These are phyloP conservation scores for Rhodosporidiobolus sp. DNA, from an alignment of 768 basidiomycete genomes.

Conservation along the genomic window DNA sequence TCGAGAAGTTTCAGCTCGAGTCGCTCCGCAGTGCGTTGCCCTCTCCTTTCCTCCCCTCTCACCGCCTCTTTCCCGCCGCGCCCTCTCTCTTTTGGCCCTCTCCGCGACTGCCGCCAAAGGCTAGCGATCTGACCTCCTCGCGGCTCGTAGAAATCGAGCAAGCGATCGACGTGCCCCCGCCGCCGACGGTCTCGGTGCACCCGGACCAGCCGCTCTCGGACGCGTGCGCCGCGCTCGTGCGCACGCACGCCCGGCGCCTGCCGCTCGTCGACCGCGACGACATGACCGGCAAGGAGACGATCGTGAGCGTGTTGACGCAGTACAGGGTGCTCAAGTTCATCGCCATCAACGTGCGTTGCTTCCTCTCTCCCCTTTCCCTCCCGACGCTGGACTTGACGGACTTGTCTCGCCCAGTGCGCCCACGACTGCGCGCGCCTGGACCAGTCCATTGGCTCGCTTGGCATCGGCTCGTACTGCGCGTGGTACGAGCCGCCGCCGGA, in stretches of 20 bases:
- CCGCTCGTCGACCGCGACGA: constrained; percentile 90
- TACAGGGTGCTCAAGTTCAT: constrained; percentile 98
- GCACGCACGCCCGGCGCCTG: constrained; percentile 89
- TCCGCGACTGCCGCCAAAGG: no score
- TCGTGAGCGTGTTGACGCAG: constrained; percentile 92
- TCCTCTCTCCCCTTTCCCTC: background rate
- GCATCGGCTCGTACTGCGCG: constrained; percentile 85
- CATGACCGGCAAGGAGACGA: constrained; percentile 90
- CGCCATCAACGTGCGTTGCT: constrained; percentile 73
- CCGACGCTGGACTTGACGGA: background rate
- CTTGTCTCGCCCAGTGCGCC: constrained; percentile 60
- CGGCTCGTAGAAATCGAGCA: constrained; percentile 75
- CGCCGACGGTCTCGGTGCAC: constrained; percentile 83
- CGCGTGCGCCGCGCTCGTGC: constrained; percentile 81
- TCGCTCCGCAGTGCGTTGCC: constrained; percentile 70
- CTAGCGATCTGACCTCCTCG: background rate
- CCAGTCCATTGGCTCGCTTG: constrained; percentile 73
- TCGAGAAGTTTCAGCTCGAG: constrained; percentile 86
- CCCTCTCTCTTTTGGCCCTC: no score
- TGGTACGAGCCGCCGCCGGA: constrained; percentile 48
- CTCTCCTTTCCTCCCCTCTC: background rate
- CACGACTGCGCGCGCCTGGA: constrained; percentile 75
- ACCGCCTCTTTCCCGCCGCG: background rate
- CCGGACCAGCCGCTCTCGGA: constrained; percentile 84
- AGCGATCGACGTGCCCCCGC: constrained; percentile 83